phyloP scores from a whole-genome alignment of 2,329 filamentous ascomycete species.

The Dichotomopilus funicola region DNA sequence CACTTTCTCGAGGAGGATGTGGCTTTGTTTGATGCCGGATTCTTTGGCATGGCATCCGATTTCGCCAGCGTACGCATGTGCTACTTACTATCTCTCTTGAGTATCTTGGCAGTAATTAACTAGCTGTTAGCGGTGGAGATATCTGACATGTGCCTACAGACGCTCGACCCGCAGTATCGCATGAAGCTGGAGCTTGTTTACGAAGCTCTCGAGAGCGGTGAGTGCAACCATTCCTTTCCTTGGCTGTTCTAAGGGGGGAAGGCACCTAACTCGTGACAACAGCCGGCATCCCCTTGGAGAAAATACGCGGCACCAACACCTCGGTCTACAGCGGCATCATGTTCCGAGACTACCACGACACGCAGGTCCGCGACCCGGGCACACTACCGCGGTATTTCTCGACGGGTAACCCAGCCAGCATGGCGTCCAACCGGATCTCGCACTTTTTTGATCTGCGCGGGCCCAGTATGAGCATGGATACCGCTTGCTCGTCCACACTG shows the following conservation, averaged over 20 bases:
- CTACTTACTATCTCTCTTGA: too few species aligned
- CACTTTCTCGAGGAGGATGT: neutral
- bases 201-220: constrained; percentile 3
- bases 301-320: neutral
- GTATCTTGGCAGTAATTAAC: too few species aligned
- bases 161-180: neutral
- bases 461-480: constrained; percentile 1
- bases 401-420: constrained; percentile 32
- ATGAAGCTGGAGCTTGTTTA: constrained; percentile 1
- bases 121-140: neutral
- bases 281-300: neutral
- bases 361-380: constrained; percentile 22
- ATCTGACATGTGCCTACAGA: too few species aligned
- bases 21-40: constrained; percentile 1
- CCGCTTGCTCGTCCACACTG: constrained; percentile 3
- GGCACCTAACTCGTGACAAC: too few species aligned
- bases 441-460: constrained; percentile 3
- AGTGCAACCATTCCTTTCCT: neutral
- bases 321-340: constrained; percentile 26
- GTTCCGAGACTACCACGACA: constrained; percentile 22
- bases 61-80: too few species aligned
- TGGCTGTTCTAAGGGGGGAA: too few species aligned
- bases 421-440: constrained; percentile 16
- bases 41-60: neutral
- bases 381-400: constrained; percentile 26